Conservation (phyloP, 2,329 filamentous ascomycete species). For the Cercospora zeina region DNA sequence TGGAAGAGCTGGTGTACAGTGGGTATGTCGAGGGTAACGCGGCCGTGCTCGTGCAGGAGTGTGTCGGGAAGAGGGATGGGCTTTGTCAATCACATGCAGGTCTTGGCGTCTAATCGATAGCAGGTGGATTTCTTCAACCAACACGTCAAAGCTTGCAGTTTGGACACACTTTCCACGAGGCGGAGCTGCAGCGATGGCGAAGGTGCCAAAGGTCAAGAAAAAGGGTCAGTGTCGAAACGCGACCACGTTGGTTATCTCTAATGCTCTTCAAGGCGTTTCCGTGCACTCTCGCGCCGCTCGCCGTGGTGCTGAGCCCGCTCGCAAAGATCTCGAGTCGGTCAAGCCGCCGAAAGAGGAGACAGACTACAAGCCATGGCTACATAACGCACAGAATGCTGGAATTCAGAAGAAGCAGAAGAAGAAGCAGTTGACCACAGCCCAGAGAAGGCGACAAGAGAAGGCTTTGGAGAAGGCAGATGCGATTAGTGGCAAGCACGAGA, state of each 20-base stretch:
- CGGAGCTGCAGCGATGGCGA: slow-evolving; percentile 42
- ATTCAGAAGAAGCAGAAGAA: slow-evolving; percentile 66
- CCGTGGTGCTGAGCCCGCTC: slow-evolving; percentile 68
- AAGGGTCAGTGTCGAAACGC: slow-evolving; percentile 37
- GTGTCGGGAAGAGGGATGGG: slow-evolving; percentile 8
- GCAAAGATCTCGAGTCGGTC: slow-evolving; percentile 33
- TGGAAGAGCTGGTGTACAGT: neutral
- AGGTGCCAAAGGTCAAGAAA: slow-evolving; percentile 51
- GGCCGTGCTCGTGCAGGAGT: slow-evolving; percentile 1
- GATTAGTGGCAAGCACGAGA: slow-evolving; percentile 56
- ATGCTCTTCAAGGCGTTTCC: slow-evolving; percentile 57
- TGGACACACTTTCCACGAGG: neutral
- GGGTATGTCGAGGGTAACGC: neutral
- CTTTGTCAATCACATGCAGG: slow-evolving; percentile 14
- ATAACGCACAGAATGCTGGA: slow-evolving; percentile 68
- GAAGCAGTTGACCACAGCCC: slow-evolving; percentile 55
- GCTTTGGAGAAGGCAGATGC: slow-evolving; percentile 58
- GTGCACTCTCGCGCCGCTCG: slow-evolving; percentile 73
- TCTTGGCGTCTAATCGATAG: slow-evolving; percentile 12
- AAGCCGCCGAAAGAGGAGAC: slow-evolving; percentile 53
- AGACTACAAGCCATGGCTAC: slow-evolving; percentile 63
- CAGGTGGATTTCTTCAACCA: slow-evolving; percentile 9
- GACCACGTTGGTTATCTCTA: neutral
- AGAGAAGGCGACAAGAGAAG: slow-evolving; percentile 56
- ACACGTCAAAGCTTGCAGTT: slow-evolving; percentile 10